Evolutionary conservation across 2,329 filamentous ascomycete genomes (phyloP), one percentile per base, ranked within the genome.

Genomic region (Xenosphaeropsis pyriputrescens): DNA sequence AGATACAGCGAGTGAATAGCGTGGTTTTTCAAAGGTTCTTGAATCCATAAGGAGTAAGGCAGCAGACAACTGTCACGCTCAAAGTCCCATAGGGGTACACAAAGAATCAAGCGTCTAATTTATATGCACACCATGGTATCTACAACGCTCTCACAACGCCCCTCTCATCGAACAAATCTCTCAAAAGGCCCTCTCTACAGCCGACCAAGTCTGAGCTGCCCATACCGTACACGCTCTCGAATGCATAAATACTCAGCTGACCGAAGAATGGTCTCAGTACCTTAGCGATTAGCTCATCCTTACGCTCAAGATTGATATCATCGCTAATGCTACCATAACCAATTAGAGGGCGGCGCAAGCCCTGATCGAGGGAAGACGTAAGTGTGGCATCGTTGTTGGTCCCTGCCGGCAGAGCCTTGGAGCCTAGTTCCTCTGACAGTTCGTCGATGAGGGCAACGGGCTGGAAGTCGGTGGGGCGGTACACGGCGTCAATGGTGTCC

Each of bases 401-500:
- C 2, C 47, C 45, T 18, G 46, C 43, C 19, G 45, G 40, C 3
- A 49, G 35, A 11, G 47, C 38, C 5, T 47, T 44, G 2, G 51
- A 49, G n/a, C 53, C 52, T 5, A 94, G 65, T 39, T 79, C 77
- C 47, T 93, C 84, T 0, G 84, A 80, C 7, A 94, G 67, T 50
- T 91, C 83, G 49, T 96, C 91, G 1, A 83, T 80, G 5, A 96
- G 69, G 2, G 85, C 85, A 2, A 82, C 64, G 2, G 85, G 71
- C 42, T 76, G 70, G 60, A 79, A 79, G 37, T 67, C 63, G 12
- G 74, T 61, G 0, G 85, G 78, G 11, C 83, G 77, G 58, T 98
- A 93, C 26, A 98, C 83, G 1, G 91, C 88, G 50, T 98, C 91
- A 45, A 95, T 88, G 12, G 89, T 96, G 58, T 98, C 91, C 2